Evolutionary conservation across 2,329 filamentous ascomycete genomes (phyloP).

Genomic region (Emydomyces testavorans): DNA sequence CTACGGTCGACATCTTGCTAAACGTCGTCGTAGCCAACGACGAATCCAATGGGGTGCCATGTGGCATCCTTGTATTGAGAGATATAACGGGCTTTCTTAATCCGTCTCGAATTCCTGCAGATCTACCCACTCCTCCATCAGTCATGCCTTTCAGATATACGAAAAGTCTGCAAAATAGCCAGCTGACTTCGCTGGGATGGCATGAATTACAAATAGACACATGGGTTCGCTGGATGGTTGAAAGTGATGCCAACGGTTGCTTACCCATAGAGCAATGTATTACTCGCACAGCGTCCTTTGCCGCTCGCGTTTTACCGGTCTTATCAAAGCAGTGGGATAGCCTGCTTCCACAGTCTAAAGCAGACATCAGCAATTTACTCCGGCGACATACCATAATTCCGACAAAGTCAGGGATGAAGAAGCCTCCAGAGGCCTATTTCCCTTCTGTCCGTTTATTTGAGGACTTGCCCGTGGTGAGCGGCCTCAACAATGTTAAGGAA

Average conservation of each 20-base stretch:
- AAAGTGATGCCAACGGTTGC: conserved; percentile 49
- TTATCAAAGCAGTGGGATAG: conserved; percentile 85
- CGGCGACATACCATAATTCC: conserved; percentile 65
- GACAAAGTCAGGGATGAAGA: conserved; percentile 75
- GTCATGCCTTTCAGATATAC: conserved; percentile 82
- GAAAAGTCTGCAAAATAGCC: conserved; percentile 50
- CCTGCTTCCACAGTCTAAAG: conserved; percentile 55
- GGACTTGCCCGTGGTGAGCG: conserved; percentile 71
- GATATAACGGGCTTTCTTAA: conserved; percentile 65
- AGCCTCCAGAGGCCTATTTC: conserved; percentile 79
- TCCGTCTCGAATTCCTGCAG: conserved; percentile 66
- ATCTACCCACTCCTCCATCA: conserved; percentile 64
- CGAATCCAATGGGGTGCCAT: conserved; percentile 47
- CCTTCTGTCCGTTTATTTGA: conserved; percentile 89
- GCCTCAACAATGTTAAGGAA: conserved; percentile 71
- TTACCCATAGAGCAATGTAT: conserved; percentile 56
- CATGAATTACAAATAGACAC: conserved; percentile 68
- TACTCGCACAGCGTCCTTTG: conserved; percentile 59
- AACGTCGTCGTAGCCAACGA: conserved; percentile 55
- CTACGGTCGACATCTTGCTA: conserved; percentile 58
- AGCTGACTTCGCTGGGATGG: conserved; percentile 78
- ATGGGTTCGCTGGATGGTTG: conserved; percentile 75
- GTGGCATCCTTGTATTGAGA: conserved; percentile 64
- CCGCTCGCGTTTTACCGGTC: conserved; percentile 63
- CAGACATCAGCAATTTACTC: conserved; percentile 53